These are phyloP conservation scores for Acanthamoeba triangularis DNA, from an alignment of 208 protist species.

Conservation along the genomic window DNA sequence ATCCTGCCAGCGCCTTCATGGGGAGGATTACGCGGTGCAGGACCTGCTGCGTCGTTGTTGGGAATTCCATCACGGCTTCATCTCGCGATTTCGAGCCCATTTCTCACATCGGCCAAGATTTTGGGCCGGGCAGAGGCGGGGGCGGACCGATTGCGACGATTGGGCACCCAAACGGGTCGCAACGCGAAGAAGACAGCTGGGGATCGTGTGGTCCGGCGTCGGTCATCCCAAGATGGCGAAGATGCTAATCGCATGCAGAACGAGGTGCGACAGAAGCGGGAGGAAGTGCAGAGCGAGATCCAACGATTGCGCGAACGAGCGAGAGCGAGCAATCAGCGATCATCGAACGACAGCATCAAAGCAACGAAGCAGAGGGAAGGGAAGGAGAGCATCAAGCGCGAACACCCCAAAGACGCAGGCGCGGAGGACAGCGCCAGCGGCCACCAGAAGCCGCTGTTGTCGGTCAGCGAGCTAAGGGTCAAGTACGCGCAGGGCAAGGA, in stretches of 20 bases:
- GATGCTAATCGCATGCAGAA: background rate
- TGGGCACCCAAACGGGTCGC: background rate
- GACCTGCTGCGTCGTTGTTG: background rate
- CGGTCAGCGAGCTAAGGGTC: background rate
- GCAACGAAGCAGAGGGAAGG: background rate
- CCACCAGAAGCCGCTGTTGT: background rate
- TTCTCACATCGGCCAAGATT: slow-evolving; percentile 1
- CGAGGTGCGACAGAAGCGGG: background rate
- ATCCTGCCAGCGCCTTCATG: background rate
- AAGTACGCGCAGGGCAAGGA: background rate
- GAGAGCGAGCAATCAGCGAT: background rate
- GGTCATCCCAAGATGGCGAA: background rate
- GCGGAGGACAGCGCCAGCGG: background rate
- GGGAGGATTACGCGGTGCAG: background rate
- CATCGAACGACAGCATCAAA: background rate
- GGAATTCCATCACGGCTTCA: background rate
- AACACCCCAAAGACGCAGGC: too few species aligned
- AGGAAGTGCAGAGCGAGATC: background rate
- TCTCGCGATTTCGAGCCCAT: background rate
- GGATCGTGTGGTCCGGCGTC: background rate
- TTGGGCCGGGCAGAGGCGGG: background rate
- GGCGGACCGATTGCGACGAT: background rate
- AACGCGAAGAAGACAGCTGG: background rate
- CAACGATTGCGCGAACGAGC: background rate
- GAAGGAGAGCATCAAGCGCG: background rate